Base-by-base conservation (phyloP, 208 protist species). In the Vickermania ingenoplastis region DNA sequence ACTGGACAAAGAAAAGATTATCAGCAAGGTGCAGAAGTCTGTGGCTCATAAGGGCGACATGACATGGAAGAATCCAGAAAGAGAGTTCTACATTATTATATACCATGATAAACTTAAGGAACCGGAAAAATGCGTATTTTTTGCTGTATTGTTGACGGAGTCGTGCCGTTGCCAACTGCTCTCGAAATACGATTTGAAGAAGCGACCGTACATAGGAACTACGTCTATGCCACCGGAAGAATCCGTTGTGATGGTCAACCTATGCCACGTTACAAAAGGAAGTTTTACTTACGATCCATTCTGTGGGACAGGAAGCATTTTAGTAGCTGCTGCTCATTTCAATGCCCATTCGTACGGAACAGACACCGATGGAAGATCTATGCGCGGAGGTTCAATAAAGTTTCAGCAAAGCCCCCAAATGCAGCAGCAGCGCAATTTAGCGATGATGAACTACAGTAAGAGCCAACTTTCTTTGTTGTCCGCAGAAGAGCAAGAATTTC, bases 161-260 rank as follows among this genome's bases (percentile, higher is more conserved):
- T 79, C 78, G 3, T 21, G 31, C 2, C 82, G 89, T 4, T 64
- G 63, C 24, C 41, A 41, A 21, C 48, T 89, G 21, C 77, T 97
- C 2, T 61, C 79, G 17, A 63, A 41, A 30, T 97, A 92, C 69
- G 79, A 85, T 54, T 75, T 98, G 3, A 79, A 82, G 45, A 69
- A 64, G n/a, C 75, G 96, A 4, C 79, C 78, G 23, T 97, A 97
- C 75, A 84, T 98, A 59, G 96, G 96, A 55, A 97, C 96, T 1
- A 98, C 96, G 1, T 94, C 94, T 25, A 97, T 98, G 95, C 85
- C 94, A n/a, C 78, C 92, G 25, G 92, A 98, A 67, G 83, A 96
- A 57, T 83, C 89, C 1, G 68, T 97, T 21, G 56, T 98, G 45
- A 94, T 96, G 86, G 79, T 77, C 27, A 97, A 98, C 66, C 55